These are phyloP conservation scores for Malania oleifera DNA, from an alignment of 164 flowering plant genomes.

Conservation along the genomic window DNA sequence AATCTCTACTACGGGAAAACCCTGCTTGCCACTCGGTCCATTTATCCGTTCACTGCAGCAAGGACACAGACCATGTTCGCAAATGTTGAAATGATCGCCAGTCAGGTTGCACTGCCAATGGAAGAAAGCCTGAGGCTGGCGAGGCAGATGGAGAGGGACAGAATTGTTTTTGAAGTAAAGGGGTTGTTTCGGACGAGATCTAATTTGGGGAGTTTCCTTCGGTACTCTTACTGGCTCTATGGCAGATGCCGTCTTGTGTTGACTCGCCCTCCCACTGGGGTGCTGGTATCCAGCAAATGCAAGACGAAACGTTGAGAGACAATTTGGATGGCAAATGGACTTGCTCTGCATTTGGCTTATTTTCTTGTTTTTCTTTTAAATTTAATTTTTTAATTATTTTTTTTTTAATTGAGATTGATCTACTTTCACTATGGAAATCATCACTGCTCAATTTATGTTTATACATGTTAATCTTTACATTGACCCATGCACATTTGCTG, in stretches of 20 bases:
- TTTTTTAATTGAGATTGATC: no score
- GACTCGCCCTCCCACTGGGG: slow-evolving; percentile 56
- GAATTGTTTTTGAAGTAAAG: slow-evolving; percentile 31
- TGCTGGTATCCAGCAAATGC: slow-evolving; percentile 35
- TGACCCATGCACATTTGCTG: no score
- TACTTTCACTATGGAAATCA: no score
- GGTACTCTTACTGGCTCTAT: slow-evolving; percentile 55
- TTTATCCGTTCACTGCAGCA: slow-evolving; percentile 44
- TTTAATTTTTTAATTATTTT: no score
- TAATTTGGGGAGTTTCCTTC: slow-evolving; percentile 37
- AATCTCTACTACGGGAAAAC: slow-evolving; percentile 45
- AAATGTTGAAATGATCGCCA: slow-evolving; percentile 43
- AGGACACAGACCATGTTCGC: slow-evolving; percentile 26
- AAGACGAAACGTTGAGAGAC: slow-evolving; percentile 40
- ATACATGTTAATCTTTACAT: no score
- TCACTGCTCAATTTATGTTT: no score
- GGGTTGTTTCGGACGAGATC: slow-evolving; percentile 51
- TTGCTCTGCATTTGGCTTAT: no score
- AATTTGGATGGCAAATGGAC: no score
- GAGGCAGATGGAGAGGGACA: slow-evolving; percentile 33
- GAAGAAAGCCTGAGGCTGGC: slow-evolving; percentile 23
- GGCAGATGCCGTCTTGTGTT: slow-evolving; percentile 36
- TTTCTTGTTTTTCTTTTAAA: no score
- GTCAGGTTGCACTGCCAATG: slow-evolving; percentile 49
- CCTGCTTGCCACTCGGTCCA: slow-evolving; percentile 42